Base-by-base conservation (phyloP, 768 basidiomycete genomes). In the Inosperma sp. region DNA sequence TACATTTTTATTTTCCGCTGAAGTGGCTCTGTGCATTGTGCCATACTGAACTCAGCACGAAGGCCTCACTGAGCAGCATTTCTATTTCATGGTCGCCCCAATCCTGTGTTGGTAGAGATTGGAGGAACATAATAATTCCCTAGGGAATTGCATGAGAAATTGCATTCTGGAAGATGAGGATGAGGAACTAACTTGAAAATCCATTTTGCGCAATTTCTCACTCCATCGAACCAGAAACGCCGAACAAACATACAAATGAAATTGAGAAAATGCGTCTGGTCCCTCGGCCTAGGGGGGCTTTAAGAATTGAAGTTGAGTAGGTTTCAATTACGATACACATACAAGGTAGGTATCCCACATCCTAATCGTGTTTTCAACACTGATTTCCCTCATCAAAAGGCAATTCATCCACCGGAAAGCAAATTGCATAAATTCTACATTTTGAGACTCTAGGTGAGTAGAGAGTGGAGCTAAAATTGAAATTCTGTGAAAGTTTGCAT, bases 281-380 rank as follows among this genome's bases (percentile, higher is more conserved):
- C 96, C 96, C 70, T 99, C 96, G 12, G 95, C 88, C 96, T 99
- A 53, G 33, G 36, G 19, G 16, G n/a, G 27, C 22, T 33, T 27
- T n/a, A 49, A 16, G 37, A 36, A 29, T 50, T 23, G 12, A 23
- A 23, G 55, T 53, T 21, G 54, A 31, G 40, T 7, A 9, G 23
- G 33, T 12, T 34, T 27, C 41, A 22, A 7, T 13, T 27, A 14
- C n/a, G 23, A 51, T 43, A 16, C 4, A 69, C 90, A 50, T 53
- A 98, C 96, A 62, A 99, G 71, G 68, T 99, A 99, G 10, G 96
- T 98, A 66, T 99, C 96, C 96, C 96, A 99, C 95, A 98, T 98
- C 49, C 96, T 80, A 43, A 97, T 90, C 14, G 95, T 98, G 66
- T 97, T 95, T 60, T 86, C 82, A 42, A 99, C 93, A 59, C 88